Evolutionary conservation across 345 rosid species (phyloP).

Genomic region (Arabis alpina): DNA sequence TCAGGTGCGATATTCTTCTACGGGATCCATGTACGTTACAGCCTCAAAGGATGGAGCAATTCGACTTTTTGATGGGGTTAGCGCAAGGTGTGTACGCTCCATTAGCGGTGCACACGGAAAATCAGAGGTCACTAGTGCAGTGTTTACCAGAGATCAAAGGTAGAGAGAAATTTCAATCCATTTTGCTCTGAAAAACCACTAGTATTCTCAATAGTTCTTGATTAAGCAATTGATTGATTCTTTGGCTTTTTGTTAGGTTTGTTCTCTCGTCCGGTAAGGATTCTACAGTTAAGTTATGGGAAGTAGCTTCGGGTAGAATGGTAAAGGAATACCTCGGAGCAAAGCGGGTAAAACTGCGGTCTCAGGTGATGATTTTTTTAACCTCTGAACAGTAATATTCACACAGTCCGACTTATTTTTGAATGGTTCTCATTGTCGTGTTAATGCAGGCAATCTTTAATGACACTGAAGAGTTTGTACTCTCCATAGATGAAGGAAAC

Average conservation of each 20-base stretch:
- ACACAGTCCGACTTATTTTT: constrained; percentile 10
- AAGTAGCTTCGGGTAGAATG: constrained; percentile 73
- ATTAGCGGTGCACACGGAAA: constrained; percentile 74
- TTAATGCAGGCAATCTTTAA: constrained; percentile 74
- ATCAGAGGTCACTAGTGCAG: constrained; percentile 71
- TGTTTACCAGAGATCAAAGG: constrained; percentile 85
- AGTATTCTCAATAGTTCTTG: background rate
- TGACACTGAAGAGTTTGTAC: constrained; percentile 78
- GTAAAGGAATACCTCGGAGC: constrained; percentile 80
- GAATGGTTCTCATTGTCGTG: background rate
- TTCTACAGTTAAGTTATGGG: constrained; percentile 81
- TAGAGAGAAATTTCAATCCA: constrained; percentile 32
- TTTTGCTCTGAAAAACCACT: constrained; percentile 1
- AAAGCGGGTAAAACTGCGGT: constrained; percentile 59
- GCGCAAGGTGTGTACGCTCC: constrained; percentile 66
- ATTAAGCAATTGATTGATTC: background rate
- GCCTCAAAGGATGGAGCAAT: constrained; percentile 87
- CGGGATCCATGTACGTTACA: constrained; percentile 76
- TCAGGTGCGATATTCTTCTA: constrained; percentile 87
- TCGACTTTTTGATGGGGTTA: constrained; percentile 79
- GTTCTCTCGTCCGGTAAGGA: constrained; percentile 85
- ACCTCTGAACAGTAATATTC: constrained; percentile 3
- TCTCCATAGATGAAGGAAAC: constrained; percentile 49
- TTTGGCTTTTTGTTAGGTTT: constrained; percentile 53
- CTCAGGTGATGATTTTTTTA: constrained; percentile 57